Evolutionary conservation across 768 basidiomycete species (phyloP).

Genomic region (Boletus bicolor): DNA sequence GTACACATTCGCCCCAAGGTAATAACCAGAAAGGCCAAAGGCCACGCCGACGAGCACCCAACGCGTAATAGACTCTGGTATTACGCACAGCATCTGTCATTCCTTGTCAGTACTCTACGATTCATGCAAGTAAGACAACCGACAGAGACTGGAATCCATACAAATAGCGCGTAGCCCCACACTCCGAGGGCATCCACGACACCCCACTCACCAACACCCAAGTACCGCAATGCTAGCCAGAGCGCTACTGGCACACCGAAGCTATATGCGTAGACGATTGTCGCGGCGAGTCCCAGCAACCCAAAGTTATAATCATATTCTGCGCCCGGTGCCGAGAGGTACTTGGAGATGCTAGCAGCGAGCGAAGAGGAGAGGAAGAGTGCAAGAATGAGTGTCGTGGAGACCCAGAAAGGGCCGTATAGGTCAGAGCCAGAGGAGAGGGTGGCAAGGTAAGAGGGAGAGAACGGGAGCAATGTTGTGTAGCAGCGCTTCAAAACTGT

Average conservation of each 20-base stretch:
- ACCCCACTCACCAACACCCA: conserved; percentile 89
- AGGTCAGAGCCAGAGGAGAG: conserved; percentile 59
- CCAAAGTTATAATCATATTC: conserved; percentile 83
- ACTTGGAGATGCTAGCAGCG: conserved; percentile 82
- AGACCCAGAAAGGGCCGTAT: conserved; percentile 96
- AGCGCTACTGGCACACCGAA: conserved; percentile 76
- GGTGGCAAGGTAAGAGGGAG: conserved; percentile 58
- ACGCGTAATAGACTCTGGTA: conserved; percentile 77
- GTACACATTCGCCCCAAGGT: conserved; percentile 81
- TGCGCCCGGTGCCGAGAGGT: conserved; percentile 59
- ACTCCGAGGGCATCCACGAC: conserved; percentile 77
- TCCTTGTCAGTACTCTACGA: not conserved
- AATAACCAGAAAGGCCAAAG: conserved; percentile 81
- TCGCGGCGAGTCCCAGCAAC: conserved; percentile 75
- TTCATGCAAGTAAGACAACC: conserved; percentile 24
- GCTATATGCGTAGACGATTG: conserved; percentile 85
- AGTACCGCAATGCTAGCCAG: conserved; percentile 81
- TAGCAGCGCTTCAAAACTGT: conserved; percentile 75
- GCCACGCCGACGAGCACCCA: conserved; percentile 76
- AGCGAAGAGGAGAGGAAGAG: conserved; percentile 94
- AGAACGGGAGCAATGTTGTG: conserved; percentile 72
- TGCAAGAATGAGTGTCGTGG: conserved; percentile 90
- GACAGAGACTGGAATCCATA: conserved; percentile 87
- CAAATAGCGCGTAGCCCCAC: conserved; percentile 80
- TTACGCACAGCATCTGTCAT: conserved; percentile 74